phyloP scores from a whole-genome alignment of 495 filamentous ascomycete genomes.

The Gamarada debralockiae region DNA sequence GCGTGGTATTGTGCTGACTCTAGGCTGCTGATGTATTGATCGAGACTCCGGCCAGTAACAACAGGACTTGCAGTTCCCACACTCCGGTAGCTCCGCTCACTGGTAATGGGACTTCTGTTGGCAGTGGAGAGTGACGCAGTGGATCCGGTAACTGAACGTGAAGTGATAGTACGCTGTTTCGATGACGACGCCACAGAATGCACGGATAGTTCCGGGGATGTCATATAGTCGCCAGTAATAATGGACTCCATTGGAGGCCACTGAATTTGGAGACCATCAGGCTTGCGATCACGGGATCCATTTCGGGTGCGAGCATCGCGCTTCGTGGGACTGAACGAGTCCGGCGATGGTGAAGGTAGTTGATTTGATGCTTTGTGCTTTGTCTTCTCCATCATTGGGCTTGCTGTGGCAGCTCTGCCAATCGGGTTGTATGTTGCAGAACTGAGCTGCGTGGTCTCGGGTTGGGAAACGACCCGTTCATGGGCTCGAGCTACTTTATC shows the following conservation, averaged over 20 bases:
- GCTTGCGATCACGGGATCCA: conserved; percentile 76
- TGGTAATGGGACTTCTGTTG: conserved; percentile 46
- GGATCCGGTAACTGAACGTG: conserved; percentile 42
- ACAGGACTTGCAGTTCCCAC: conserved; percentile 32
- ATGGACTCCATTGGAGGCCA: conserved; percentile 56
- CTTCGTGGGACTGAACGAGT: conserved; percentile 44
- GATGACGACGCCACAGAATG: conserved; percentile 29
- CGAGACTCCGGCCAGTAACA: conserved; percentile 61
- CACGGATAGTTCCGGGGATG: conserved; percentile 42
- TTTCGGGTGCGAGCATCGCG: conserved; percentile 57
- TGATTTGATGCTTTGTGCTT: conserved; percentile 28
- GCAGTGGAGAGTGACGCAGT: conserved; percentile 38
- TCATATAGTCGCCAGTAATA: conserved; percentile 43
- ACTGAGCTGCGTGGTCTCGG: conserved; percentile 38
- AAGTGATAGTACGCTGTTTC: conserved; percentile 36
- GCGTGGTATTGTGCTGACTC: conserved; percentile 68
- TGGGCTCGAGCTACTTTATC: conserved; percentile 11
- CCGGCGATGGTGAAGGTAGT: conserved; percentile 46
- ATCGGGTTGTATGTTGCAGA: conserved; percentile 41
- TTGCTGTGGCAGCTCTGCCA: conserved; percentile 42
- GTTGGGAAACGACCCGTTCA: conserved; percentile 19
- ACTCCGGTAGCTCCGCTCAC: conserved; percentile 40
- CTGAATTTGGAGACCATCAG: conserved; percentile 73
- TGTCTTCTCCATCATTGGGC: conserved; percentile 44
- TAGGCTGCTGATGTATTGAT: conserved; percentile 84